Evolutionary conservation across 805 yeast species (phyloP).

Genomic region (Alloascoidea africana): DNA sequence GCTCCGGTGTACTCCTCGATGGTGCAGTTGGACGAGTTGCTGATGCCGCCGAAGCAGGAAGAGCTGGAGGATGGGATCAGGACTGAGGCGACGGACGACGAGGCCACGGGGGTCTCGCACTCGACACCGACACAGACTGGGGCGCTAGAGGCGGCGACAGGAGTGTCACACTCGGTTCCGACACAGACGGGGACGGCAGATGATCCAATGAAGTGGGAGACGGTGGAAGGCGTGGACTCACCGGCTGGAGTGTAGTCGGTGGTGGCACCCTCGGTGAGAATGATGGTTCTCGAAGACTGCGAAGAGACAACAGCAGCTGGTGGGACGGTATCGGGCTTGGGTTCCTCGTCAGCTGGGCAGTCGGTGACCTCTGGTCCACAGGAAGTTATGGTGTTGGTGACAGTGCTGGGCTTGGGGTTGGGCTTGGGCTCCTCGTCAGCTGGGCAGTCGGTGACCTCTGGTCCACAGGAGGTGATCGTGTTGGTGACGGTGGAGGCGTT

Average conservation of each 20-base stretch:
- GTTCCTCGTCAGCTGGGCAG: slow-evolving; percentile 25
- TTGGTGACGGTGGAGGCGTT: slow-evolving; percentile 23
- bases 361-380: slow-evolving; percentile 29
- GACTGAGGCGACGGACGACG: slow-evolving; percentile 11
- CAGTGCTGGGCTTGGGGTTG: slow-evolving; percentile 19
- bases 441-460: slow-evolving; percentile 34
- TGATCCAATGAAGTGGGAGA: no score
- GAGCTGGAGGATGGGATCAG: slow-evolving; percentile 10
- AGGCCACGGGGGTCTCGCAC: slow-evolving; percentile 9
- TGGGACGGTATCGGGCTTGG: slow-evolving; percentile 10
- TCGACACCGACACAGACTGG: no score
- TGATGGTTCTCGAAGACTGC: no score
- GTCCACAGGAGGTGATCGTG: slow-evolving; percentile 31
- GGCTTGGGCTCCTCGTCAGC: slow-evolving; percentile 15
- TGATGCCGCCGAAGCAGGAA: slow-evolving; percentile 9
- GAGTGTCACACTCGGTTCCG: no score
- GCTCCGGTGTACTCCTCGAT: slow-evolving; percentile 7
- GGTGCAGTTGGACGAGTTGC: slow-evolving; percentile 7
- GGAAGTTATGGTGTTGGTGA: slow-evolving; percentile 30
- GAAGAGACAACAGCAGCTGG: slow-evolving; percentile 10
- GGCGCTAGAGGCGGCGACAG: slow-evolving; percentile 6
- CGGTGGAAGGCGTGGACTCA: no score
- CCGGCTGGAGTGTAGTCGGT: no score
- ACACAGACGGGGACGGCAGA: no score
- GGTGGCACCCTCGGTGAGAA: no score